Evolutionary conservation across 2,329 filamentous ascomycete genomes (phyloP).

Genomic region (Colletotrichum shisoi): DNA sequence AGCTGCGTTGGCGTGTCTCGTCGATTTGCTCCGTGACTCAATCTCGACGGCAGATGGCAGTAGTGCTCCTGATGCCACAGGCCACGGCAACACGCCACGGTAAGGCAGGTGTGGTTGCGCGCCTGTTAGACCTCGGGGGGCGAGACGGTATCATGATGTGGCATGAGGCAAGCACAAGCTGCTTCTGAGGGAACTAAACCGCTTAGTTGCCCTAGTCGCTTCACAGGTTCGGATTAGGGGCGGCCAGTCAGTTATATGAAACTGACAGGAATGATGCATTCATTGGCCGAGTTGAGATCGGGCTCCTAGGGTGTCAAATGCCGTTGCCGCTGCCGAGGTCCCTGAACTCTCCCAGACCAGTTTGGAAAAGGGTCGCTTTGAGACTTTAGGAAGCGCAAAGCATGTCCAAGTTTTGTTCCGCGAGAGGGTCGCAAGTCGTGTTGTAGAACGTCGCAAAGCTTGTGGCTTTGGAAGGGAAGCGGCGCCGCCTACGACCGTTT

Average conservation of each 20-base stretch:
- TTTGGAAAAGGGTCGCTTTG: slow-evolving; percentile 19
- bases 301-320: neutral
- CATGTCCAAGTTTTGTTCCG: neutral
- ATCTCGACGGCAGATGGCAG: neutral
- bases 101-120: neutral
- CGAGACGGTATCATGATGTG: neutral
- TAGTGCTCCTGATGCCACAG: neutral
- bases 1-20: slow-evolving; percentile 12
- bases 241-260: neutral
- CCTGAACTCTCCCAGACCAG: neutral
- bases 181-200: neutral
- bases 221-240: neutral
- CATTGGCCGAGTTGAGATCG: neutral
- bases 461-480: neutral
- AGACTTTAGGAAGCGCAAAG: slow-evolving; percentile 18
- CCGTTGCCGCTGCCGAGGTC: slow-evolving; percentile 13
- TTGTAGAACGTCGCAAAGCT: neutral
- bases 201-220: too few relatives aligned
- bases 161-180: slow-evolving; percentile 13
- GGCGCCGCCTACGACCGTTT: neutral
- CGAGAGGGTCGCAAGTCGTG: neutral
- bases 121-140: slow-evolving; percentile 1
- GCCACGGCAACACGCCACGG: slow-evolving; percentile 2
- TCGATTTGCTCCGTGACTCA: slow-evolving; percentile 18
- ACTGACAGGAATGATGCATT: neutral